phyloP scores from a whole-genome alignment of 495 filamentous ascomycete genomes.

The Bryoglossum gracile region DNA sequence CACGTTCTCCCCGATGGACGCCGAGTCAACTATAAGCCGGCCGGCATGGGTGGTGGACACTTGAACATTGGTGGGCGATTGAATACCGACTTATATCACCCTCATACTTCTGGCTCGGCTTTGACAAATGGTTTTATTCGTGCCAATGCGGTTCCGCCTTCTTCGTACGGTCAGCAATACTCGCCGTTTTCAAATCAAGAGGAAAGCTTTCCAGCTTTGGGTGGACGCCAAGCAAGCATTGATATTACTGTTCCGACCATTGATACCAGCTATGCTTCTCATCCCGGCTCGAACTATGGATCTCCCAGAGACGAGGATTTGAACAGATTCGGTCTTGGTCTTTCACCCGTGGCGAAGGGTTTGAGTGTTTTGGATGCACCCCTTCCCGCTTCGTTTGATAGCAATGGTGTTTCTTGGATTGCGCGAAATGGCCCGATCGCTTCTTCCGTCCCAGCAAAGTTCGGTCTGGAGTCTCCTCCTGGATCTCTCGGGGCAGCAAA shows the following conservation, averaged over 20 bases:
- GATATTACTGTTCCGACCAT: constrained; percentile 61
- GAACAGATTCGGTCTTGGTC: constrained; percentile 51
- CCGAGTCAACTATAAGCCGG: constrained; percentile 67
- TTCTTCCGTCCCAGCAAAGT: constrained; percentile 86
- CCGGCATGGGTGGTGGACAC: constrained; percentile 39
- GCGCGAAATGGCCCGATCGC: constrained; percentile 87
- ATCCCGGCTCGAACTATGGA: constrained; percentile 72
- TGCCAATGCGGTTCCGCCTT: constrained; percentile 48
- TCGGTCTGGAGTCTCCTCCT: constrained; percentile 84
- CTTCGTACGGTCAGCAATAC: constrained; percentile 34
- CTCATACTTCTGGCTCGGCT: constrained; percentile 58
- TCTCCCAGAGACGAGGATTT: constrained; percentile 73
- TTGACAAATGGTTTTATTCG: constrained; percentile 77
- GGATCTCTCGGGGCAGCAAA: constrained; percentile 53
- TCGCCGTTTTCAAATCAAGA: constrained; percentile 30
- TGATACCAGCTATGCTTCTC: constrained; percentile 71
- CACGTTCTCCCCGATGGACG: constrained; percentile 92
- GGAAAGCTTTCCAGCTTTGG: constrained; percentile 39
- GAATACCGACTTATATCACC: constrained; percentile 57
- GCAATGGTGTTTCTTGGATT: constrained; percentile 86
- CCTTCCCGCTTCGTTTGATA: constrained; percentile 92
- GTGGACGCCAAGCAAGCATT: constrained; percentile 38
- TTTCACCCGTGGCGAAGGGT: constrained; percentile 67
- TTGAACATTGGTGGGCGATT: constrained; percentile 65
- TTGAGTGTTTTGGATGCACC: constrained; percentile 89